Conservation (phyloP, 306 rosid genomes). For the Cicer cuneatum region DNA sequence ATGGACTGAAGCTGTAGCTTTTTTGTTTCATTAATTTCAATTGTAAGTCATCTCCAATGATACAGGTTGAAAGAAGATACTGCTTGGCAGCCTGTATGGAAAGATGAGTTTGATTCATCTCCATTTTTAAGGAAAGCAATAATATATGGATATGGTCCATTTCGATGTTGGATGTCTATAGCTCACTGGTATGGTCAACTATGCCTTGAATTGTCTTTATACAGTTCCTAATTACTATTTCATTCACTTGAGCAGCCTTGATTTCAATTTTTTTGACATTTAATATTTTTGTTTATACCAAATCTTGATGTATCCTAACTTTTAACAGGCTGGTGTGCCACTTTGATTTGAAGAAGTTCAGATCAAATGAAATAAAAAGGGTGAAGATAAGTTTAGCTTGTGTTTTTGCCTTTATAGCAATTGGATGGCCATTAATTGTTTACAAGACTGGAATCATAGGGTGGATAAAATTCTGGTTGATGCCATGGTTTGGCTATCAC, state of each 20-base stretch:
- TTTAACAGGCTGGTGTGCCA: slow-evolving; percentile 77
- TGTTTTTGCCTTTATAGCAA: slow-evolving; percentile 83
- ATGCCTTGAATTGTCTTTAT: slow-evolving; percentile 25
- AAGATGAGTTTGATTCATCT: slow-evolving; percentile 78
- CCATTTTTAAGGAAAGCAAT: slow-evolving; percentile 78
- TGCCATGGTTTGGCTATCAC: slow-evolving; percentile 99
- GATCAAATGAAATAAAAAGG: slow-evolving; percentile 80
- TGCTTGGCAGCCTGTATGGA: slow-evolving; percentile 90
- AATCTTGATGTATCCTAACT: slow-evolving; percentile 39
- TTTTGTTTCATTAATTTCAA: slow-evolving; percentile 32
- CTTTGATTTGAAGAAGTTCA: slow-evolving; percentile 80
- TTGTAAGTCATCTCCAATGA: slow-evolving; percentile 32
- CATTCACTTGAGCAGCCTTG: slow-evolving; percentile 35
- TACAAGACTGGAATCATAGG: slow-evolving; percentile 89
- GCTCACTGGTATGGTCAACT: slow-evolving; percentile 74
- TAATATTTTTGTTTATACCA: slow-evolving; percentile 5
- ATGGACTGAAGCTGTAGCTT: slow-evolving; percentile 31
- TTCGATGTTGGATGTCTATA: slow-evolving; percentile 94
- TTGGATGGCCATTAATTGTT: slow-evolving; percentile 94
- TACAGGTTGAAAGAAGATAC: slow-evolving; percentile 87
- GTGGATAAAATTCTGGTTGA: slow-evolving; percentile 97
- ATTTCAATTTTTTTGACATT: slow-evolving; percentile 29
- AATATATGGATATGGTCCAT: slow-evolving; percentile 81
- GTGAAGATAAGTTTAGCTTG: slow-evolving; percentile 95
- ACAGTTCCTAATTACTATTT: slow-evolving; percentile 30